A percentile compares a stretch with the other conserved stretches of the same genome.
phyloP scores from a whole-genome alignment of 2,329 filamentous ascomycete species.

The Colletotrichum simmondsii region DNA sequence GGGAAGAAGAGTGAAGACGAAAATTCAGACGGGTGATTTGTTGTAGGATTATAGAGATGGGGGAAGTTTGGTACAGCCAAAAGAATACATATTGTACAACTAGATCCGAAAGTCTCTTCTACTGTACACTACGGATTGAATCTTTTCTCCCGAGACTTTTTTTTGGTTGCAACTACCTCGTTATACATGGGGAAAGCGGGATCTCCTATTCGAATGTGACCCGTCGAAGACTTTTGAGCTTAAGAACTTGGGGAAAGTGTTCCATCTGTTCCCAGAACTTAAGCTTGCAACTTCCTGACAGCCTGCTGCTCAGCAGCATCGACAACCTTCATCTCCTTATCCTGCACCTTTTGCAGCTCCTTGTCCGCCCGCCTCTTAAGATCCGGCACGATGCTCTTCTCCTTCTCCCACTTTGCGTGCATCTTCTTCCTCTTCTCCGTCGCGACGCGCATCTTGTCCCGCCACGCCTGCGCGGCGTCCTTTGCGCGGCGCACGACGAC shows the following conservation, averaged over 20 bases:
- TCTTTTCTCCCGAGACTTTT: not conserved
- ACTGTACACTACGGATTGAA: conserved; percentile 20
- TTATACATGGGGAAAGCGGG: not conserved
- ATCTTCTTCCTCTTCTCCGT: conserved; percentile 59
- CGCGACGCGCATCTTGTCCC: conserved; percentile 59
- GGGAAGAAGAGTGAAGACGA: too few species aligned
- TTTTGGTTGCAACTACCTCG: not conserved
- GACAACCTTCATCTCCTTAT: conserved; percentile 64
- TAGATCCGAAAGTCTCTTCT: conserved; percentile 22
- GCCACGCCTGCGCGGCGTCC: conserved; percentile 61
- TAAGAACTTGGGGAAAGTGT: too few species aligned
- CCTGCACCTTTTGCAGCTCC: conserved; percentile 60
- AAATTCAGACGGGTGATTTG: not conserved
- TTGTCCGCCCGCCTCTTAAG: conserved; percentile 59
- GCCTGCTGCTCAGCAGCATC: conserved; percentile 61
- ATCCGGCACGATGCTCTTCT: conserved; percentile 55
- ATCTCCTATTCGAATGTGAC: too few species aligned
- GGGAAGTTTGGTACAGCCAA: conserved; percentile 4
- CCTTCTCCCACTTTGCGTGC: conserved; percentile 61
- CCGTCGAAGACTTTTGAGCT: too few species aligned
- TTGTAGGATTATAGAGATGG: conserved; percentile 20
- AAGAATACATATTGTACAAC: conserved; percentile 25
- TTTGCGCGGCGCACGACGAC: conserved; percentile 55
- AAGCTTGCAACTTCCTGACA: conserved; percentile 50
- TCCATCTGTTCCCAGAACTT: not conserved